These are phyloP conservation scores for Asterophora lycoperdoides DNA, from an alignment of 768 basidiomycete species.

Conservation along the genomic window DNA sequence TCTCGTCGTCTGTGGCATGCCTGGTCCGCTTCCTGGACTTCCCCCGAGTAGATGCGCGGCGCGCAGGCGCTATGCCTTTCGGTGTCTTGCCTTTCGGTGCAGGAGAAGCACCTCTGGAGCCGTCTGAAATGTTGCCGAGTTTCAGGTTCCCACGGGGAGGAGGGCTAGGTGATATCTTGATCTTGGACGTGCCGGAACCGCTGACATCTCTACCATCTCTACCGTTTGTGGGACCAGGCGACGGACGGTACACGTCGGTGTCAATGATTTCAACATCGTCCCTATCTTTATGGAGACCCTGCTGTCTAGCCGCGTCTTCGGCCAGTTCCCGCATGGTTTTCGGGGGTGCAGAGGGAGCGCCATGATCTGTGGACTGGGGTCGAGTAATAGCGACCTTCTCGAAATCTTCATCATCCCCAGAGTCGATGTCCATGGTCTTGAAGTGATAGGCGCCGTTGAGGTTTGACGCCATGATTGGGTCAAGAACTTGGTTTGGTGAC, in stretches of 20 bases:
- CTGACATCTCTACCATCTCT: conserved; percentile 1
- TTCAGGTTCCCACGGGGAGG: conserved; percentile 8
- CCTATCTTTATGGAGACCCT: conserved; percentile 2
- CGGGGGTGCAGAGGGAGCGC: conserved; percentile 23
- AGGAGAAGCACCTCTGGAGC: neutral
- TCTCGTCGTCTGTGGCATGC: conserved; percentile 15
- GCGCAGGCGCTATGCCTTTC: neutral
- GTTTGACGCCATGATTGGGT: neutral
- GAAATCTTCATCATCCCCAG: conserved; percentile 23
- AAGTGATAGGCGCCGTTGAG: conserved; percentile 31
- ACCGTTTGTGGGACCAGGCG: neutral
- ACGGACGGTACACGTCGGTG: conserved; percentile 4
- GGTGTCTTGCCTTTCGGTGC: neutral
- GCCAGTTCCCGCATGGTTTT: conserved; percentile 68
- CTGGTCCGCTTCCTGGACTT: conserved; percentile 17
- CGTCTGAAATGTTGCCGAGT: conserved; percentile 1
- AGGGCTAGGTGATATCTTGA: conserved; percentile 8
- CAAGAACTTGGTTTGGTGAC: neutral
- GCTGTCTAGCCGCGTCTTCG: conserved; percentile 34
- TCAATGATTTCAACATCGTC: conserved; percentile 8
- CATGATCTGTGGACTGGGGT: neutral
- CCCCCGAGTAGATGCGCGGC: conserved; percentile 7
- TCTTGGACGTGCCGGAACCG: conserved; percentile 1
- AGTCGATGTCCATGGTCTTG: conserved; percentile 33
- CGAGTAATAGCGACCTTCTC: conserved; percentile 17